Evolutionary conservation across 352 stramenopile genomes (phyloP).

Genomic region (Phytophthora tentaculata): DNA sequence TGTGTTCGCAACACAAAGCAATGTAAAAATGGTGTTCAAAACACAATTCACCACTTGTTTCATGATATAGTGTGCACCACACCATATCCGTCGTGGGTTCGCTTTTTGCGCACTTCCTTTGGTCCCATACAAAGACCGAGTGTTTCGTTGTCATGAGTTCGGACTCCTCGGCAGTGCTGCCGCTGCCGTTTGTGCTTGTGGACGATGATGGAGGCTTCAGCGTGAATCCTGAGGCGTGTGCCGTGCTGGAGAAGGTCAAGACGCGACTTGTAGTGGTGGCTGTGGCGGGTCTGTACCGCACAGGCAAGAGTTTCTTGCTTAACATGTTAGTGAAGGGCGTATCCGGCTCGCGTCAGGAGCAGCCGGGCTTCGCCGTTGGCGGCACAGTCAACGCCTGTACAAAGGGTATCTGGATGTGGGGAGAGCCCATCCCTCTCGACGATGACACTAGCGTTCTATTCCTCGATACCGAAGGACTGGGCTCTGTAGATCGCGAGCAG

Average conservation of each 20-base stretch:
- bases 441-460: constrained; percentile 82
- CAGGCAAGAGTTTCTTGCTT: constrained; percentile 91
- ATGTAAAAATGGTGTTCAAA: background rate
- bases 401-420: constrained; percentile 94
- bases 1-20: background rate
- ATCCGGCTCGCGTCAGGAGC: constrained; percentile 9
- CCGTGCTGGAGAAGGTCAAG: constrained; percentile 73
- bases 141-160: constrained; percentile 33
- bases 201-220: constrained; percentile 80
- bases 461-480: constrained; percentile 91
- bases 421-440: constrained; percentile 71
- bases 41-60: background rate
- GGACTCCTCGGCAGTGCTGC: constrained; percentile 41
- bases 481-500: constrained; percentile 82
- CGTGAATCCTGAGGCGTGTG: constrained; percentile 77
- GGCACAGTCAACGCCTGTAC: constrained; percentile 90
- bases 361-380: constrained; percentile 78
- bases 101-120: constrained; percentile 16
- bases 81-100: constrained; percentile 22
- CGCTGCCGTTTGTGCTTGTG: constrained; percentile 84
- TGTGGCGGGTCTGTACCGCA: constrained; percentile 89
- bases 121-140: constrained; percentile 11
- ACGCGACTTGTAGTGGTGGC: constrained; percentile 86
- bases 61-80: background rate
- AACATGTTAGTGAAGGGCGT: constrained; percentile 76